Base-by-base conservation (phyloP, 2,329 filamentous ascomycete genomes). In the Fusarium verrucosum region DNA sequence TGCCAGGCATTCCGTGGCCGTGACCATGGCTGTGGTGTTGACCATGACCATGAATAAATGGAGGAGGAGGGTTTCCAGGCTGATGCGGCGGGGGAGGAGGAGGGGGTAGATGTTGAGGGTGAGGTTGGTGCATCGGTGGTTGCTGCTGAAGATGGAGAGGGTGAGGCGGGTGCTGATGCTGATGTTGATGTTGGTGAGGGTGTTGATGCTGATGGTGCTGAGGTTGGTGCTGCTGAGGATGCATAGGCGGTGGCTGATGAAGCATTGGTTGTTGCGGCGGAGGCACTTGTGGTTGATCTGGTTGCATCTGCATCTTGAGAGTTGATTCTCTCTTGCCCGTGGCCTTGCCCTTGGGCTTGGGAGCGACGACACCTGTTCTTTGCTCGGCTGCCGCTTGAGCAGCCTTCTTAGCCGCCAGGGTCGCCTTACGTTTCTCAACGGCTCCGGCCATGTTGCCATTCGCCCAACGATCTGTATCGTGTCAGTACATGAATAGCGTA, bases 401-500 rank as follows among this genome's bases (percentile, higher is more conserved):
- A 14, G 80, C 80, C 75, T 87, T 87, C 73, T 87, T 87, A 4
- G 82, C 82, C 3, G 84, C 85, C 9, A 87, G 80, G 0, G 85
- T 88, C 4, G 83, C 84, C 68, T 86, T 86, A 49, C 85, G 81
- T 71, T 87, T 87, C 63, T 84, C 82, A 45, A 87, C 85, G n/a
- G 85, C 85, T 14, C 79, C 80, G 11, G 81, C 80, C 85, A 88
- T 88, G 47, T 84, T 84, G 17, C 85, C 85, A 26, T 84, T 85
- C 42, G 83, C 82, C 85, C 85, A 88, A 56, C 85, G 83, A 60
- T 82, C 84, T 86, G 40, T 38, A 44, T 33, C 16, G 35, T 42
- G 70, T 74, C 72, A 77, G 76, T 58, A 41, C 17, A 44, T 54
- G 56, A 60, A 59, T 35, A 58, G 22, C 36, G 13, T 13, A 41